Percentiles rank a stretch among this genome's conserved stretches.
Evolutionary conservation across 2,329 filamentous ascomycete species (phyloP).

Genomic region (Hypocreales sp.): DNA sequence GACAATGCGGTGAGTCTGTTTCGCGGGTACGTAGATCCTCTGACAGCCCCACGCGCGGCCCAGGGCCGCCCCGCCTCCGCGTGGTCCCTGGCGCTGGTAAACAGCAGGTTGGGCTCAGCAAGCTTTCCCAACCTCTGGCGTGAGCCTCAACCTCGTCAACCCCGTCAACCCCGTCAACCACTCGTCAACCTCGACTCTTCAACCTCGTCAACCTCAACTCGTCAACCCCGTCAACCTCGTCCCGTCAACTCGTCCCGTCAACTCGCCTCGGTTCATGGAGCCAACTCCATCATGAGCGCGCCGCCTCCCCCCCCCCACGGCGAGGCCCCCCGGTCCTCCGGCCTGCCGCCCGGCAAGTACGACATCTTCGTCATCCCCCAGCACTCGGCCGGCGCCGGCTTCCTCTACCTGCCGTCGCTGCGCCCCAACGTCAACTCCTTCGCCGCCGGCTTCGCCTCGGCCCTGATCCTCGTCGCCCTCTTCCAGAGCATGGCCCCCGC

Average conservation of each 20-base stretch:
- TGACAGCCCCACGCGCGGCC: too few relatives aligned
- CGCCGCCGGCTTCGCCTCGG: constrained; percentile 68
- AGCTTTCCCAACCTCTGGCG: too few relatives aligned
- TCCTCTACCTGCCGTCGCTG: constrained; percentile 86
- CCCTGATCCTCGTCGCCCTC: constrained; percentile 56
- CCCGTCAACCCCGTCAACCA: too few relatives aligned
- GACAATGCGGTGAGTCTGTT: too few relatives aligned
- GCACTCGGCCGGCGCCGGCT: constrained; percentile 76
- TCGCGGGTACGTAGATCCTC: too few relatives aligned
- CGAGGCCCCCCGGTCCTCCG: constrained; percentile 52
- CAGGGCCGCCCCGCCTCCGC: too few relatives aligned
- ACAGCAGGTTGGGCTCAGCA: too few relatives aligned
- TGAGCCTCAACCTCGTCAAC: too few relatives aligned
- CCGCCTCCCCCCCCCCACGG: constrained; percentile 81
- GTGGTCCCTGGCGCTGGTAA: too few relatives aligned
- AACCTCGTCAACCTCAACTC: not conserved
- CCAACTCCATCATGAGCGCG: constrained; percentile 37
- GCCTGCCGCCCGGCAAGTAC: constrained; percentile 78
- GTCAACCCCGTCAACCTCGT: constrained; percentile 7
- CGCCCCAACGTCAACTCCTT: constrained; percentile 82
- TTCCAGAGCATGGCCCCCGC: constrained; percentile 60
- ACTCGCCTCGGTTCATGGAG: too few relatives aligned
- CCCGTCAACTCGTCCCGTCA: too few relatives aligned
- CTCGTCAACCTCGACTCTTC: too few relatives aligned
- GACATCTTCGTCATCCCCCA: constrained; percentile 96